Percentiles rank a stretch among this genome's conserved stretches.
phyloP scores from a whole-genome alignment of 306 rosid species.

The Quercus cerris region DNA sequence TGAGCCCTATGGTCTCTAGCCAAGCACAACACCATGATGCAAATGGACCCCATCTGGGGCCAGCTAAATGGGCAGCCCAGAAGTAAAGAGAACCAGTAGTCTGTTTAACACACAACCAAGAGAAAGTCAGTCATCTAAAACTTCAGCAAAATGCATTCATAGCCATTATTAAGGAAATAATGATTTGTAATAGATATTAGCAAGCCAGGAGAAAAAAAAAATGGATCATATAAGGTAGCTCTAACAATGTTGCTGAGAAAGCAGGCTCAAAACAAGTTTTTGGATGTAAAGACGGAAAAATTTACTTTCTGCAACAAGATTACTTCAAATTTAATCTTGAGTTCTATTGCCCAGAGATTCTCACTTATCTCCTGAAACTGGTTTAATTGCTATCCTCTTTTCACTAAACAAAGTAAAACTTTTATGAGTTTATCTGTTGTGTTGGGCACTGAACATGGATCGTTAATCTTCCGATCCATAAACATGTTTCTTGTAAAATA shows the following conservation, averaged over 20 bases:
- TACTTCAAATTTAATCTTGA: background rate
- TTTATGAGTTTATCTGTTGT: background rate
- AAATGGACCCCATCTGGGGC: conserved; percentile 89
- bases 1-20: conserved; percentile 85
- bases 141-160: background rate
- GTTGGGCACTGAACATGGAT: background rate
- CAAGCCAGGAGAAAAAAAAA: background rate
- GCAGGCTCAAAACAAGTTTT: background rate
- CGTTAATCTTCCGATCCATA: background rate
- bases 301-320: background rate
- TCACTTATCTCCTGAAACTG: background rate
- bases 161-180: background rate
- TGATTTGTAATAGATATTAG: background rate
- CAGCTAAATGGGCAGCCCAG: conserved; percentile 97
- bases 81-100: conserved; percentile 90
- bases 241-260: background rate
- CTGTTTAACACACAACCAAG: conserved; percentile 34
- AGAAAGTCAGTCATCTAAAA: background rate
- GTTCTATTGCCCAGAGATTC: background rate
- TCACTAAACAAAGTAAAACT: background rate
- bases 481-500: background rate
- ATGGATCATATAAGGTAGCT: background rate
- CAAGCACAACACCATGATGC: conserved; percentile 96
- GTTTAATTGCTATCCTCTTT: background rate
- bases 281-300: background rate